A percentile compares a stretch with the other conserved stretches of the same genome.
phyloP scores from a whole-genome alignment of 441 rosid species.

The Aquilaria agallochum region DNA sequence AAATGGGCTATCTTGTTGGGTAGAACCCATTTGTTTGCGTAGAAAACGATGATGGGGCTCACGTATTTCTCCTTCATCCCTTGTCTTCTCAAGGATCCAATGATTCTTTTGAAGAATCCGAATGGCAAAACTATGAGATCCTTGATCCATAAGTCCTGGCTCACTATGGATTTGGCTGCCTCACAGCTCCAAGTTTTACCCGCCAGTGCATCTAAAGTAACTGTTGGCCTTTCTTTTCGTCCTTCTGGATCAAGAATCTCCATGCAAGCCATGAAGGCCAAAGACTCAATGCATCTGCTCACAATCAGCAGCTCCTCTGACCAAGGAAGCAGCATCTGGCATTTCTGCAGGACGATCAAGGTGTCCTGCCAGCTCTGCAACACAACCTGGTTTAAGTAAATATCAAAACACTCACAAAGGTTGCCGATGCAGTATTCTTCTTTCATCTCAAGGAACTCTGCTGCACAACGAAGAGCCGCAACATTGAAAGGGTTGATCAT shows the following conservation, averaged over 20 bases:
- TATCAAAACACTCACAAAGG: constrained; percentile 69
- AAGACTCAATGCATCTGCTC: constrained; percentile 73
- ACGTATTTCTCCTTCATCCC: constrained; percentile 83
- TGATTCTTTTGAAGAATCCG: constrained; percentile 62
- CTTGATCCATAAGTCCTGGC: constrained; percentile 65
- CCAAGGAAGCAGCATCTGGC: constrained; percentile 56
- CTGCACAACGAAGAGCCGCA: constrained; percentile 67
- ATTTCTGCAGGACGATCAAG: constrained; percentile 64
- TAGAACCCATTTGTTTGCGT: constrained; percentile 54
- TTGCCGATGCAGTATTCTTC: constrained; percentile 51
- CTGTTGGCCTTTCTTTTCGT: constrained; percentile 48
- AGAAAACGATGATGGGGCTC: constrained; percentile 59
- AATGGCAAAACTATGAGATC: constrained; percentile 69
- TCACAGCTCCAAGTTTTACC: constrained; percentile 56
- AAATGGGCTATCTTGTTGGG: constrained; percentile 37
- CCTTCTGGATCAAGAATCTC: constrained; percentile 86
- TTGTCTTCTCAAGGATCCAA: constrained; percentile 70
- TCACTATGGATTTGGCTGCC: constrained; percentile 34
- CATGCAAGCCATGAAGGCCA: constrained; percentile 91
- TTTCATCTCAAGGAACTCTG: constrained; percentile 72
- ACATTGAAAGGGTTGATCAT: constrained; percentile 62
- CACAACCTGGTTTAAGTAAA: constrained; percentile 76
- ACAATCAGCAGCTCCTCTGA: constrained; percentile 67
- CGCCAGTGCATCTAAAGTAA: constrained; percentile 43
- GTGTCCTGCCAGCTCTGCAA: constrained; percentile 81